These are phyloP conservation scores for Petunia hybrid DNA, from an alignment of 305 asterid species.

Conservation along the genomic window DNA sequence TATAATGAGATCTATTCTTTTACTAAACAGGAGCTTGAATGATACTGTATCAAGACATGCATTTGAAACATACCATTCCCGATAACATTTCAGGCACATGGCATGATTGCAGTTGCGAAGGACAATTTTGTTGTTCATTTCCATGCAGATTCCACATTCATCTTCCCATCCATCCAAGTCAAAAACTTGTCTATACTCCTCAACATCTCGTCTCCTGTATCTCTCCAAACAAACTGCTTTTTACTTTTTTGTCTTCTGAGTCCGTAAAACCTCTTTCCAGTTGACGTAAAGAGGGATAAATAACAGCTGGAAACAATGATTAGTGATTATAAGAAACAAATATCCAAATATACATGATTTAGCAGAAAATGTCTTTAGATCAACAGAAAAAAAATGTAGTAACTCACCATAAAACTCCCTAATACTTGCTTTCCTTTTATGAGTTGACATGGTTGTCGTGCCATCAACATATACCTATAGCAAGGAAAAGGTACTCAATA, in stretches of 20 bases:
- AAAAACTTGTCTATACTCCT: slow-evolving; percentile 54
- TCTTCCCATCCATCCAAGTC: slow-evolving; percentile 90
- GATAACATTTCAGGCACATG: slow-evolving; percentile 94
- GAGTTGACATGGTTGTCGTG: slow-evolving; percentile 35
- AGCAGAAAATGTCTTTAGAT: slow-evolving; percentile 19
- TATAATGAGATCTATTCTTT: background rate
- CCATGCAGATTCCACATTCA: slow-evolving; percentile 99
- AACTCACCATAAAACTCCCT: slow-evolving; percentile 36
- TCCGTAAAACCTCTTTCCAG: slow-evolving; percentile 86
- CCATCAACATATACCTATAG: slow-evolving; percentile 36
- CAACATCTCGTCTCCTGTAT: slow-evolving; percentile 77
- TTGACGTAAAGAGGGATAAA: slow-evolving; percentile 92
- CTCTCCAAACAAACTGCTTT: slow-evolving; percentile 81
- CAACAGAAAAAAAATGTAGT: slow-evolving; percentile 2
- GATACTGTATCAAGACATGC: background rate
- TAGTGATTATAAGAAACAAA: slow-evolving; percentile 36
- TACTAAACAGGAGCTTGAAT: background rate
- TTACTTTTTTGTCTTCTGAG: slow-evolving; percentile 86
- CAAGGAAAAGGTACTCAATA: slow-evolving; percentile 14
- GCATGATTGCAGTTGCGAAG: slow-evolving; percentile 91
- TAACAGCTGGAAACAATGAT: slow-evolving; percentile 65
- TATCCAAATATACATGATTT: slow-evolving; percentile 19
- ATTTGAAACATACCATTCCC: slow-evolving; percentile 68
- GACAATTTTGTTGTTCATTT: slow-evolving; percentile 76
- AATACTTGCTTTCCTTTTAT: slow-evolving; percentile 38